Evolutionary conservation across 352 stramenopile species (phyloP), one percentile per base, ranked within the genome.

Genomic region (Pythium diclinum): DNA sequence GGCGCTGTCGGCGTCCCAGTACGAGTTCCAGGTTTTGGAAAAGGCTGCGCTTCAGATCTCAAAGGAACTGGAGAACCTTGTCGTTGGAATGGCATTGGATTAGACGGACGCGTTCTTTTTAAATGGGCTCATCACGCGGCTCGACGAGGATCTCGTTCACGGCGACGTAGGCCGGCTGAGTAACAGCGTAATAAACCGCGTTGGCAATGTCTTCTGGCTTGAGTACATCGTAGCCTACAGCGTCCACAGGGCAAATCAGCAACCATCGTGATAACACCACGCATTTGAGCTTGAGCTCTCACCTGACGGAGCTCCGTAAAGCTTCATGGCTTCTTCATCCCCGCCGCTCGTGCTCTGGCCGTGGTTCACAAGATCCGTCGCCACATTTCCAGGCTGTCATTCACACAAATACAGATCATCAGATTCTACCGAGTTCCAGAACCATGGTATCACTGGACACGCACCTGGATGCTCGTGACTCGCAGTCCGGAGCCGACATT

Each of bases 101-200:
- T 44, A 17, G 17, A 5, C 36, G 4, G 9, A 44, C 36, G 17
- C 3, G 2, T 44, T 36, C 9, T 30, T 44, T 47, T 54, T 85
- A 89, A 48, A 88, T 89, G 25, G 81, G 81, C 65, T 96, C 88
- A 72, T 97, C 90, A 42, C 89, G 83, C 34, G 89, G 85, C 71
- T 97, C 89, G 40, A 97, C 88, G 48, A 97, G 76, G 51, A 97
- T 79, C 63, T 94, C 88, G 69, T 97, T 97, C 55, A 97, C 84
- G 11, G 88, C 86, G 23, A 97, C 88, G 71, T 96, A 90, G 21
- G 77, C 56, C 21, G 91, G 90, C 53, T 94, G 87, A 23, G 80
- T 93, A 52, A 96, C 77, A 13, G 89, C 88, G 63, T 95, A 97
- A 33, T 97, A 49, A 34, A 97, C 90, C 6, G 91, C 88, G 57